Conservation (phyloP, 352 stramenopile genomes). For the Plasmopara muralis region DNA sequence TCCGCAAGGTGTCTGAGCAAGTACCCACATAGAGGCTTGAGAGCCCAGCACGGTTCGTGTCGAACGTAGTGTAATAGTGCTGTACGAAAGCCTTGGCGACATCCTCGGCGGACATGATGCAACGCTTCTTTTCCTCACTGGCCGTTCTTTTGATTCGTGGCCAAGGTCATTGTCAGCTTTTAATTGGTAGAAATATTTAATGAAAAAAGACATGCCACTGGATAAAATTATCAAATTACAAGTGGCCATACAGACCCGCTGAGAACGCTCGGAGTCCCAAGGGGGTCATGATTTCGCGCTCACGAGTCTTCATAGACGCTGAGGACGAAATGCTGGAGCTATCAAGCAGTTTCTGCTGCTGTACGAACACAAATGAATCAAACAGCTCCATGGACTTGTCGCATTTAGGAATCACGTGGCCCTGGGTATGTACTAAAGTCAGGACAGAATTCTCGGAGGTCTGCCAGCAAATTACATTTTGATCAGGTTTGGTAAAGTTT, state of each 20-base stretch:
- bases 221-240: constrained; percentile 12
- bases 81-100: constrained; percentile 82
- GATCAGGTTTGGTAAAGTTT: background rate
- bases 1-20: background rate
- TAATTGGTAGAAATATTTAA: constrained; percentile 25
- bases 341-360: constrained; percentile 22
- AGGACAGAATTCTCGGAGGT: constrained; percentile 38
- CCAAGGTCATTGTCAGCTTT: constrained; percentile 1
- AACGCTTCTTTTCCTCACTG: constrained; percentile 8
- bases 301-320: constrained; percentile 6
- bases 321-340: constrained; percentile 20
- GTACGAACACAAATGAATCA: constrained; percentile 38
- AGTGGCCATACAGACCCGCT: constrained; percentile 22
- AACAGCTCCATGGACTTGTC: constrained; percentile 43
- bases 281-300: constrained; percentile 16
- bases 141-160: constrained; percentile 24
- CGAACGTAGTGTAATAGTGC: constrained; percentile 86
- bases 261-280: constrained; percentile 12
- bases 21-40: constrained; percentile 73
- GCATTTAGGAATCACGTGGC: constrained; percentile 77
- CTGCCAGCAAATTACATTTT: constrained; percentile 13
- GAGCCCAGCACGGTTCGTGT: constrained; percentile 68
- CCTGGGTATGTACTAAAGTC: constrained; percentile 61
- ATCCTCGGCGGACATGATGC: constrained; percentile 75
- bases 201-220: constrained; percentile 14